Evolutionary conservation across 2,329 filamentous ascomycete species (phyloP), one percentile per base, ranked within the genome.

Genomic region (Coniochaeta hoffmannii): DNA sequence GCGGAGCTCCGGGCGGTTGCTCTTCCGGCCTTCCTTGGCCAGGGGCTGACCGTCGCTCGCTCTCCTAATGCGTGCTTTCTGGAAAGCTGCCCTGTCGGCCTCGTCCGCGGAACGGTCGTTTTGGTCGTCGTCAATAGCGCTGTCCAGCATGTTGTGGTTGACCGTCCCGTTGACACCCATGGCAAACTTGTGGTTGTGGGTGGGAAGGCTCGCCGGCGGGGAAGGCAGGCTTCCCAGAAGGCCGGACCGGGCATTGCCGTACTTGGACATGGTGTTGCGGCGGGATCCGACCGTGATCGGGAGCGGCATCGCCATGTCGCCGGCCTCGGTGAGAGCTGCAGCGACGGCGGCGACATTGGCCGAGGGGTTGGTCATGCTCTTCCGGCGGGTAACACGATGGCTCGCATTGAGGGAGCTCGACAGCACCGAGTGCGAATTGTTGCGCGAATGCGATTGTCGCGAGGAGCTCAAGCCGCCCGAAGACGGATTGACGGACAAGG

Each of bases 1-100:
- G 74, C 89, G 90, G 70, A 99, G 84, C 72, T 97, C 93, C 67
- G 86, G 85, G 67, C 86, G 83, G 75, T 84, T 88, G 72, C 83
- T 82, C 76, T 90, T 92, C 77, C 82, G 80, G 66, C 93, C 89
- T 64, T 88, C 86, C 73, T 94, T 95, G 65, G 80, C 77, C 60
- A 93, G 79, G 64, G 88, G 85, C 63, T 93, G 89, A 59, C 91
- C 92, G 70, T 97, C 93, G 70, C 92, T 97, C 58, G 91, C 88
- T 71, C 78, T 82, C 65, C 77, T 75, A 59, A 77, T 71, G 56
- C 79, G 78, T 59, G 74, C 71, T 62, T 80, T 76, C 54, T 80
- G 73, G 44, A 72, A 68, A 57, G 75, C n/a, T n/a, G n/a, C 75
- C 50, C 68, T 69, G 1, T 77, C 73, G 31, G 73, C 77, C 53